Evolutionary conservation across 805 yeast genomes (phyloP).

Genomic region (Lipomyces kockii): DNA sequence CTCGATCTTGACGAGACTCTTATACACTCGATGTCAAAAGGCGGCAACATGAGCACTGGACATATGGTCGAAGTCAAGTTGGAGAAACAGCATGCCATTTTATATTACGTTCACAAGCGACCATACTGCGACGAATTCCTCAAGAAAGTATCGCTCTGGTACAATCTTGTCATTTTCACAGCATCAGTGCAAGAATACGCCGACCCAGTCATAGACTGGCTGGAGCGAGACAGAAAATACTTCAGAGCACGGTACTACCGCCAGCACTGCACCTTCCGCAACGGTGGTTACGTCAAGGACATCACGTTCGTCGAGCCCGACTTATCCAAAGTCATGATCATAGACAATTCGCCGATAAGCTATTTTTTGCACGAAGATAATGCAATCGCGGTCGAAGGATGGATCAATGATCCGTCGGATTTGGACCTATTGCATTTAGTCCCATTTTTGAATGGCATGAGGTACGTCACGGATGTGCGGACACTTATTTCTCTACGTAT

Average conservation of each 20-base stretch:
- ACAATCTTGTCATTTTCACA: slow-evolving; percentile 85
- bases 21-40: slow-evolving; percentile 84
- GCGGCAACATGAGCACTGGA: slow-evolving; percentile 51
- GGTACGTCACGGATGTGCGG: slow-evolving; percentile 84
- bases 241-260: slow-evolving; percentile 72
- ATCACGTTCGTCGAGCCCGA: slow-evolving; percentile 58
- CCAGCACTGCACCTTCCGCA: slow-evolving; percentile 69
- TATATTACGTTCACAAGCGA: slow-evolving; percentile 88
- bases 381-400: slow-evolving; percentile 93
- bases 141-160: slow-evolving; percentile 81
- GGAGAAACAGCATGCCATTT: slow-evolving; percentile 66
- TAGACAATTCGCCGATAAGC: slow-evolving; percentile 93
- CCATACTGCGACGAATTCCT: slow-evolving; percentile 90
- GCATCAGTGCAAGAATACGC: slow-evolving; percentile 96
- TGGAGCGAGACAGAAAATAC: slow-evolving; percentile 66
- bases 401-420: slow-evolving; percentile 97
- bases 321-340: slow-evolving; percentile 69
- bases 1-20: slow-evolving; percentile 93
- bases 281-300: slow-evolving; percentile 88
- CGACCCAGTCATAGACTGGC: slow-evolving; percentile 93
- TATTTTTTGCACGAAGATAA: slow-evolving; percentile 82
- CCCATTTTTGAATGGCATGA: slow-evolving; percentile 76
- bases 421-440: slow-evolving; percentile 77
- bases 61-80: slow-evolving; percentile 83
- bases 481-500: slow-evolving; percentile 63